phyloP scores from a whole-genome alignment of 768 basidiomycete species.

The Lentinula boryana region DNA sequence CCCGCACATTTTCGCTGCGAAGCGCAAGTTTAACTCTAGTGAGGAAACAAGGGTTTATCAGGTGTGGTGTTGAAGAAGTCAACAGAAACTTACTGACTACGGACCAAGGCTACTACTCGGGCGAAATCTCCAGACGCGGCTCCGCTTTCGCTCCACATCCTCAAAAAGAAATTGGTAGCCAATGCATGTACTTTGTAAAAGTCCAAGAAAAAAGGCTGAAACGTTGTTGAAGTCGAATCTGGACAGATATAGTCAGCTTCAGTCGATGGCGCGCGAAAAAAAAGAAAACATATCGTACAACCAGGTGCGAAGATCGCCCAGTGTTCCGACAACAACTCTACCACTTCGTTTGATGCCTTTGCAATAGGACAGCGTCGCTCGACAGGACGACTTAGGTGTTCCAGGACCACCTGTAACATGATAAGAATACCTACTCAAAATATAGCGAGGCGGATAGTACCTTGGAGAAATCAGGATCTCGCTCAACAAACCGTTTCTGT shows the following conservation, averaged over 20 bases:
- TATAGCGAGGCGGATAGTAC: constrained; percentile 24
- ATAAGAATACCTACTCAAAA: constrained; percentile 5
- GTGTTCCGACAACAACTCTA: constrained; percentile 77
- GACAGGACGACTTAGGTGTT: constrained; percentile 69
- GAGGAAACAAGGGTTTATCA: not conserved
- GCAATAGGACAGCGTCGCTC: constrained; percentile 80
- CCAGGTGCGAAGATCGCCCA: constrained; percentile 85
- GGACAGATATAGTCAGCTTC: constrained; percentile 4
- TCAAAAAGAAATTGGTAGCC: constrained; percentile 82
- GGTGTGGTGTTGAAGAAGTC: not conserved
- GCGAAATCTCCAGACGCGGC: constrained; percentile 72
- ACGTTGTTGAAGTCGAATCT: constrained; percentile 79
- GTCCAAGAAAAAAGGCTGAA: constrained; percentile 85
- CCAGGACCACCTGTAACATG: constrained; percentile 56
- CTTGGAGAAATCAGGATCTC: constrained; percentile 73
- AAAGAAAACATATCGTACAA: constrained; percentile 45
- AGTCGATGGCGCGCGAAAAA: constrained; percentile 2
- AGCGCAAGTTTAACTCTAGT: constrained; percentile 72
- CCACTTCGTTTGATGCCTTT: constrained; percentile 79
- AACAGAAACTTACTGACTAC: constrained; percentile 66
- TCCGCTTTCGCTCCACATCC: constrained; percentile 89
- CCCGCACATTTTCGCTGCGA: constrained; percentile 63
- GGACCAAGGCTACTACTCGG: constrained; percentile 70
- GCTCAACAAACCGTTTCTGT: constrained; percentile 63
- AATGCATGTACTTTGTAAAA: constrained; percentile 76